Percentiles rank a stretch among this genome's conserved stretches.
These are phyloP conservation scores for Akebia trifoliata DNA, from an alignment of 164 flowering plant genomes.

Conservation along the genomic window DNA sequence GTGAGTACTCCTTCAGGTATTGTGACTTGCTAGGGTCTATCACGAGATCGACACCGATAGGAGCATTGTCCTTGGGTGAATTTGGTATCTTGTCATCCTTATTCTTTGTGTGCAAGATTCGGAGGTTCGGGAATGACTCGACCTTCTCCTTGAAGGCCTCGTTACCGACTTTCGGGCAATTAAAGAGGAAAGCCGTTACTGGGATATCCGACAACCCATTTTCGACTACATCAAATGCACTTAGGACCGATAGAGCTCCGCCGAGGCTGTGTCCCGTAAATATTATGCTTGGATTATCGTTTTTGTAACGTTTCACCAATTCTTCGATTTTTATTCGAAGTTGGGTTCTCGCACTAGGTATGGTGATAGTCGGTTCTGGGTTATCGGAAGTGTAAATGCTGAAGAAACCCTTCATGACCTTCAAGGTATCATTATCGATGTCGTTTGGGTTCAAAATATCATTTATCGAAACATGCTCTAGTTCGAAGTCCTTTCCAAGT, in stretches of 20 bases:
- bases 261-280: conserved; percentile 81
- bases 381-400: conserved; percentile 56
- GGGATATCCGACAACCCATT: conserved; percentile 44
- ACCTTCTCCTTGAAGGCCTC: conserved; percentile 38
- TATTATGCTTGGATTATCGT: conserved; percentile 45
- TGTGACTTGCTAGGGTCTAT: conserved; percentile 67
- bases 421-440: conserved; percentile 27
- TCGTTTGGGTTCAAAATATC: conserved; percentile 20
- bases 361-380: conserved; percentile 56
- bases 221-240: conserved; percentile 59
- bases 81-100: conserved; percentile 57
- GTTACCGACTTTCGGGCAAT: conserved; percentile 66
- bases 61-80: conserved; percentile 53
- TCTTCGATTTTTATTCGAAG: conserved; percentile 37
- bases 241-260: conserved; percentile 45
- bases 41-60: conserved; percentile 38
- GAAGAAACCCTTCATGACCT: conserved; percentile 73
- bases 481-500: conserved; percentile 49
- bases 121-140: conserved; percentile 32
- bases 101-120: conserved; percentile 47
- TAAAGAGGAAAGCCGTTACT: conserved; percentile 59
- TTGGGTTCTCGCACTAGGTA: conserved; percentile 56
- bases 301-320: conserved; percentile 36
- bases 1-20: conserved; percentile 48
- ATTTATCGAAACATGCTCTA: conserved; percentile 31